phyloP scores from a whole-genome alignment of 176 grass and related monocot genomes.

The Eragrostis nindensis region DNA sequence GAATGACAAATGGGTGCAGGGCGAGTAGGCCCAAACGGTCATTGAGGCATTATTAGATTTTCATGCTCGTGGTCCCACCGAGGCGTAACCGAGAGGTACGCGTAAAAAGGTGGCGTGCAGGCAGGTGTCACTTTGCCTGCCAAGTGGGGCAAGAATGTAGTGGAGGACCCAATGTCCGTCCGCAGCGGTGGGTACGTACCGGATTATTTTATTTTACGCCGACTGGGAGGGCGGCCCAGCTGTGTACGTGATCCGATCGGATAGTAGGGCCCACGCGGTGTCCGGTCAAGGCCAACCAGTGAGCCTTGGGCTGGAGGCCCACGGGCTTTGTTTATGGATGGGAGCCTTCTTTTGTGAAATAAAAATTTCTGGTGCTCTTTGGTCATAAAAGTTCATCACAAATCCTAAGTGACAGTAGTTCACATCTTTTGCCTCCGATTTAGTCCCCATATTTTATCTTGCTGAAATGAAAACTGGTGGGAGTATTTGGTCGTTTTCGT shows the following conservation, averaged over 20 bases:
- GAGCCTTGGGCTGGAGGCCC: neutral
- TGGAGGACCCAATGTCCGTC: slow-evolving; percentile 7
- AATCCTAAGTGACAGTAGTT: too few relatives aligned
- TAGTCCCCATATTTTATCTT: too few relatives aligned
- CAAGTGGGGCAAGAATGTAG: slow-evolving; percentile 16
- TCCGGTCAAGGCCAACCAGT: neutral
- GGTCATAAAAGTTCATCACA: too few relatives aligned
- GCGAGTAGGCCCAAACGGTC: fast-evolving
- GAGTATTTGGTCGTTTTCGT: too few relatives aligned
- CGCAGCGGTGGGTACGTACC: neutral
- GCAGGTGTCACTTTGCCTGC: slow-evolving; percentile 31
- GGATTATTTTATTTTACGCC: neutral
- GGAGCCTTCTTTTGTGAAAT: too few relatives aligned
- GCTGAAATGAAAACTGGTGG: too few relatives aligned
- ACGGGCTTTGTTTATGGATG: neutral
- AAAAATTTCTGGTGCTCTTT: too few relatives aligned
- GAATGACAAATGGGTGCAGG: too few relatives aligned
- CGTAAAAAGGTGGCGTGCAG: neutral
- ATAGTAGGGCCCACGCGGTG: neutral
- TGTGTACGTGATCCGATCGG: neutral
- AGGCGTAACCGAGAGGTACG: too few relatives aligned
- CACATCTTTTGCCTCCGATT: too few relatives aligned
- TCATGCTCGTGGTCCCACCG: too few relatives aligned
- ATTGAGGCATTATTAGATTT: neutral
- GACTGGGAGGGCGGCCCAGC: neutral